A percentile compares a stretch with the other conserved stretches of the same genome.
Conservation (phyloP, 1,139 yeast genomes). For the Lizanozyma gosingica region DNA sequence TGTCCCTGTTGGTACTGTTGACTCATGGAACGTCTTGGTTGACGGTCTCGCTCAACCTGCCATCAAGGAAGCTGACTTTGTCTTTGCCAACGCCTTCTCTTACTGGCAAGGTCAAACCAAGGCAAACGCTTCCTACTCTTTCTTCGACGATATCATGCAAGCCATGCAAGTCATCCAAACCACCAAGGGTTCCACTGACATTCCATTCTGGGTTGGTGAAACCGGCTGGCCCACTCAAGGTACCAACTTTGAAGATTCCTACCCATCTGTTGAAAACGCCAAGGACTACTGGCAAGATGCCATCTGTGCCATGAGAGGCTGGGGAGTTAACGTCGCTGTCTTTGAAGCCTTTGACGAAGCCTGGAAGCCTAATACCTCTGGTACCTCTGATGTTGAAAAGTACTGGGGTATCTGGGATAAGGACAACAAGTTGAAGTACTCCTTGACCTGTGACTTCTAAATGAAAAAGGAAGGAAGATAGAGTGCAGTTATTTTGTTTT, state of each 20-base stretch:
- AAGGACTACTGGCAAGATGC: slow-evolving; percentile 76
- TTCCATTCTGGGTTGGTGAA: slow-evolving; percentile 93
- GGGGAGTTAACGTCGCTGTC: slow-evolving; percentile 89
- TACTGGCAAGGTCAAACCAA: slow-evolving; percentile 97
- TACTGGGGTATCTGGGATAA: slow-evolving; percentile 86
- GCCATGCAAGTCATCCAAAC: slow-evolving; percentile 83
- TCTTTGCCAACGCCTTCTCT: slow-evolving; percentile 90
- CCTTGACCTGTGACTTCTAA: slow-evolving; percentile 46
- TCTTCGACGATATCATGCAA: slow-evolving; percentile 94
- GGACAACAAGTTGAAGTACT: slow-evolving; percentile 47
- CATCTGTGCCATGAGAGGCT: slow-evolving; percentile 84
- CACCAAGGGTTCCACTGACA: slow-evolving; percentile 74
- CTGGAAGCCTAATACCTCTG: slow-evolving; percentile 90
- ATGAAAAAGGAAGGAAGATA: too few relatives aligned
- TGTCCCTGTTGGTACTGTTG: slow-evolving; percentile 84
- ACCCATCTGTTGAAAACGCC: slow-evolving; percentile 70
- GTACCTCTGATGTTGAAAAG: slow-evolving; percentile 77
- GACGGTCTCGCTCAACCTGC: slow-evolving; percentile 66
- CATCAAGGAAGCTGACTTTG: slow-evolving; percentile 71
- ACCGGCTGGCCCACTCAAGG: slow-evolving; percentile 98
- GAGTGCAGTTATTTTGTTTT: too few relatives aligned
- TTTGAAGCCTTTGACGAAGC: slow-evolving; percentile 94
- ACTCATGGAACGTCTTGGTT: slow-evolving; percentile 89
- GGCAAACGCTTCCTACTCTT: slow-evolving; percentile 74
- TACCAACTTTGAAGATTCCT: slow-evolving; percentile 52